phyloP scores from a whole-genome alignment of 352 stramenopile genomes.

The Globisporangium recalcitrans region DNA sequence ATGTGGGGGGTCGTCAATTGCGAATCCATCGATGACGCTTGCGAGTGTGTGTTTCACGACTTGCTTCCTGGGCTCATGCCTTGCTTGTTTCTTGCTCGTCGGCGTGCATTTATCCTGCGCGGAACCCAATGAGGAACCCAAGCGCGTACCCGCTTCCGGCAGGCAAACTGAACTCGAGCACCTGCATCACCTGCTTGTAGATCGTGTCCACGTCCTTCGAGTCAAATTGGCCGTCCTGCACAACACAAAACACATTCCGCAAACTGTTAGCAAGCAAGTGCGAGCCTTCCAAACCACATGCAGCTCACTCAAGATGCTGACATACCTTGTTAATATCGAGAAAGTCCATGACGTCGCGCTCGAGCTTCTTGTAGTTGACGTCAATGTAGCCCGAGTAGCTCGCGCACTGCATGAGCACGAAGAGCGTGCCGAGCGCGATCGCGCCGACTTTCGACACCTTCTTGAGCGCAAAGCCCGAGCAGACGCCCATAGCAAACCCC shows the following conservation, averaged over 20 bases:
- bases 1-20: no score
- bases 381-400: conserved; percentile 89
- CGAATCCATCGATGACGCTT: no score
- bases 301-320: not conserved
- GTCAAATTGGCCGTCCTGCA: conserved; percentile 63
- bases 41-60: not conserved
- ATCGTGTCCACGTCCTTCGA: conserved; percentile 72
- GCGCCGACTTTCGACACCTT: conserved; percentile 89
- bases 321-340: conserved; percentile 79
- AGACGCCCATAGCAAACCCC: conserved; percentile 89
- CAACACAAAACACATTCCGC: not conserved
- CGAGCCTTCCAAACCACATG: no score
- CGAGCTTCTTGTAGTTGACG: conserved; percentile 90
- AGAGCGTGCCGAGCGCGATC: conserved; percentile 76
- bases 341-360: conserved; percentile 62
- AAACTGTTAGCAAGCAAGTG: no score
- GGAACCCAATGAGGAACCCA: conserved; percentile 76
- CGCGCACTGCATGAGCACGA: conserved; percentile 85
- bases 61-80: not conserved
- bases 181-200: conserved; percentile 72
- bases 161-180: conserved; percentile 74
- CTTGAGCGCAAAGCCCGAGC: conserved; percentile 86
- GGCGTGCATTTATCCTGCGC: conserved; percentile 38
- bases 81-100: not conserved
- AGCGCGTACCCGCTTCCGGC: conserved; percentile 68